phyloP scores from a whole-genome alignment of 306 rosid species.

The Rosa multiflora region DNA sequence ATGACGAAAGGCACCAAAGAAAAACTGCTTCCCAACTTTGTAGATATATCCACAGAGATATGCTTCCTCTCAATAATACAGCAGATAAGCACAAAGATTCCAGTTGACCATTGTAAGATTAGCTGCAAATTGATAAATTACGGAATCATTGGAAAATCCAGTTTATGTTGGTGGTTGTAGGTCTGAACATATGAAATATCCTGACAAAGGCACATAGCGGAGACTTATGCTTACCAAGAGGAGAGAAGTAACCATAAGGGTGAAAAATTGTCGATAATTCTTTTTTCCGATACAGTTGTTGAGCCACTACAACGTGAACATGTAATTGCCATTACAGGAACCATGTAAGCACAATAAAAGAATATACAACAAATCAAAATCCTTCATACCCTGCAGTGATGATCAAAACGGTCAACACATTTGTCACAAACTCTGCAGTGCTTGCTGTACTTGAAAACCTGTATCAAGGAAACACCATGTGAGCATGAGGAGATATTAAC shows the following conservation, averaged over 20 bases:
- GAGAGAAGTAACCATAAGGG: slow-evolving; percentile 92
- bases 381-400: slow-evolving; percentile 88
- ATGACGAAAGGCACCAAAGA: slow-evolving; percentile 76
- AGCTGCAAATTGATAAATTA: slow-evolving; percentile 64
- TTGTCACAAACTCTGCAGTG: slow-evolving; percentile 98
- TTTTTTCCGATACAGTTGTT: slow-evolving; percentile 88
- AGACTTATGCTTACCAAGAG: slow-evolving; percentile 79
- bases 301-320: slow-evolving; percentile 76
- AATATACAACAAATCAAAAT: slow-evolving; percentile 18
- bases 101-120: slow-evolving; percentile 96
- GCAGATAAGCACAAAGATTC: slow-evolving; percentile 83
- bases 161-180: slow-evolving; percentile 15
- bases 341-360: slow-evolving; percentile 13
- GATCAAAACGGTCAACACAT: slow-evolving; percentile 91
- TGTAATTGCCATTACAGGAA: slow-evolving; percentile 22
- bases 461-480: slow-evolving; percentile 20
- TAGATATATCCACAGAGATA: slow-evolving; percentile 63
- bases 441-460: slow-evolving; percentile 98
- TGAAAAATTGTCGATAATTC: slow-evolving; percentile 88
- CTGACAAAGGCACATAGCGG: slow-evolving; percentile 20
- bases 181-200: slow-evolving; percentile 12
- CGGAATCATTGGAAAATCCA: not conserved
- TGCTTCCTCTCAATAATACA: slow-evolving; percentile 82
- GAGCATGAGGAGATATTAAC: slow-evolving; percentile 5
- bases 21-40: slow-evolving; percentile 94